Evolutionary conservation across 2,329 filamentous ascomycete species (phyloP), one percentile per base, ranked within the genome.

Genomic region (Cladophialophora immunda): DNA sequence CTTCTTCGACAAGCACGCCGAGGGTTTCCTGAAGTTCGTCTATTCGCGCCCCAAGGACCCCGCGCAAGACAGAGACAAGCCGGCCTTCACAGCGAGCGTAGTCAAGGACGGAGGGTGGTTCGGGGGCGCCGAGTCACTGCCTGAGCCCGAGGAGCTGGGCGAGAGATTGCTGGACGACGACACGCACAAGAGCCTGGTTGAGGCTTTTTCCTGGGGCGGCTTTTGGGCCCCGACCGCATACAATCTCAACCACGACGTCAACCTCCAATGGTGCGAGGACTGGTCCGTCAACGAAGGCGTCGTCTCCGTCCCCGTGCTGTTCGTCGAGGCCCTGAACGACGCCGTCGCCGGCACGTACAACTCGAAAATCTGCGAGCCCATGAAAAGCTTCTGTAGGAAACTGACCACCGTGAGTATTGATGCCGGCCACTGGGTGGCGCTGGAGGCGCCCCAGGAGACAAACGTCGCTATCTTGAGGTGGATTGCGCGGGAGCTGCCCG

Each of bases 401-500:
- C 38, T 61, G 22, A 63, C 58, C 19, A 58, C 64, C 36, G 67
- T 66, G 22, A 60, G 30, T 25, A 65, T 70, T 30, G 64, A 63
- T 9, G 66, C 67, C 17, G 82, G 85, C n/a, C 95, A 98, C 79
- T 98, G 94, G 94, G 92, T 90, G 55, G 80, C 96, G 76, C 89
- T 87, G 82, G 88, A 97, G 82, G 87, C 86, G 70, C 85, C 90
- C 0, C 85, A 83, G 22, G 87, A 90, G 73, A 86, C 92, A 1
- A 97, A 97, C 78, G 77, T 64, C 4, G 67, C 67, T 22, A 66
- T 69, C 38, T 27, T 58, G 36, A 65, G 57, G 60, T 69, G 67
- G 67, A 67, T 69, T 36, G 59, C 57, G 0, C 61, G 60, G 15
- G 58, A 38, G 17, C n/a, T 69, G 19, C 67, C 67, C 2, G 27